Percentiles rank a stretch among this genome's conserved stretches.
These are phyloP conservation scores for Lipomyces sp. DNA, from an alignment of 805 yeast genomes.

Conservation along the genomic window DNA sequence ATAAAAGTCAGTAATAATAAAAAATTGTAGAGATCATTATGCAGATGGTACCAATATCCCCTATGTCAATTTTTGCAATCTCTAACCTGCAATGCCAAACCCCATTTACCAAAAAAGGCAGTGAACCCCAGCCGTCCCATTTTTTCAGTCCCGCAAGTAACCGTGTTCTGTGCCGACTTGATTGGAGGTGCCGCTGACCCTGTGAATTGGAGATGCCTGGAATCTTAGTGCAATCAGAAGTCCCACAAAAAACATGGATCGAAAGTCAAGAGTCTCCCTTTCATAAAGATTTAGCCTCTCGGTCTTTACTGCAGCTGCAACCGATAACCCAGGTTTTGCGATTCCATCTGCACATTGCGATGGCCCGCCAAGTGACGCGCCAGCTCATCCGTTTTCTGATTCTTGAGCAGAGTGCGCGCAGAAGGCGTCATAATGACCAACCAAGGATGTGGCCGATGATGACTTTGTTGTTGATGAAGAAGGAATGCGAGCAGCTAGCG, in stretches of 20 bases:
- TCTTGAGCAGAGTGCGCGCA: conserved; percentile 7
- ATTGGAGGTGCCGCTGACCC: no score
- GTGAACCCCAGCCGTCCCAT: no score
- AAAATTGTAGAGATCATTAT: no score
- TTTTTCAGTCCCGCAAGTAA: no score
- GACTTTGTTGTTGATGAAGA: neutral
- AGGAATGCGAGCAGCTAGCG: neutral
- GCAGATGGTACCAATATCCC: no score
- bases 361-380: conserved; percentile 14
- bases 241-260: conserved; percentile 53
- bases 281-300: conserved; percentile 51
- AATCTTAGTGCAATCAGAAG: conserved; percentile 28
- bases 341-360: neutral
- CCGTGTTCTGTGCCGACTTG: no score
- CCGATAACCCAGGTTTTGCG: conserved; percentile 4
- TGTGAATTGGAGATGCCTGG: no score
- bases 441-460: neutral
- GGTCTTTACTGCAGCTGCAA: conserved; percentile 9
- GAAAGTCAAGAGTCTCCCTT: conserved; percentile 51
- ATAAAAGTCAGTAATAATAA: no score
- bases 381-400: conserved; percentile 6
- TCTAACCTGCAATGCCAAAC: no score
- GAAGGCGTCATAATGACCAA: no score
- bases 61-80: no score
- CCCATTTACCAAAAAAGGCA: no score